Conservation (phyloP, 2,329 filamentous ascomycete genomes). For the Stagonosporopsis cucurbitacearum region DNA sequence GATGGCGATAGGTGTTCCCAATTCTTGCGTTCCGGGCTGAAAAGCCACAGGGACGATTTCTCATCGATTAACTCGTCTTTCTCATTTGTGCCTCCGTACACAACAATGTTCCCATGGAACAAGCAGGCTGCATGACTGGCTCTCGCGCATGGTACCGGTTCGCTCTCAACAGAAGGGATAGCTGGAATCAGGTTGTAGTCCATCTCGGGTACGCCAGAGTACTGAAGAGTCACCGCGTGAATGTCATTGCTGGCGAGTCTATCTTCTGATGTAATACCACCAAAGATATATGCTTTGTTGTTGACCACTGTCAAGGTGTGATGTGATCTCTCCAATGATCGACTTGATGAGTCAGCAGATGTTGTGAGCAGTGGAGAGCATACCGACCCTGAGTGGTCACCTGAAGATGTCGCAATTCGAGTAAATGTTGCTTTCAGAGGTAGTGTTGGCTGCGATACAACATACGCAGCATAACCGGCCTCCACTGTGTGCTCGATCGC, state of each 20-base stretch:
- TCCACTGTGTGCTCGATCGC: conserved; percentile 51
- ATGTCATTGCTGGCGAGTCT: conserved; percentile 52
- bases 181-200: conserved; percentile 54
- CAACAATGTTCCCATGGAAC: conserved; percentile 48
- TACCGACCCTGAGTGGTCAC: conserved; percentile 41
- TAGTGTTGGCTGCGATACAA: conserved; percentile 52
- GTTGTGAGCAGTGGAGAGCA: background rate
- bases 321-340: conserved; percentile 43
- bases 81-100: conserved; percentile 51
- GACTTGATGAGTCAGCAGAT: conserved; percentile 26
- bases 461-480: conserved; percentile 50
- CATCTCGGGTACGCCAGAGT: conserved; percentile 42
- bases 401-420: conserved; percentile 48
- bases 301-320: conserved; percentile 51
- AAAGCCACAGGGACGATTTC: conserved; percentile 51
- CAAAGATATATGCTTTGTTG: conserved; percentile 55
- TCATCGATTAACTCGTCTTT: conserved; percentile 43
- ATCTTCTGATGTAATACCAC: conserved; percentile 48
- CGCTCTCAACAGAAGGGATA: conserved; percentile 39
- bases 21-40: conserved; percentile 40
- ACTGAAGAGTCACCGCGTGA: conserved; percentile 48
- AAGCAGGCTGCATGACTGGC: conserved; percentile 51
- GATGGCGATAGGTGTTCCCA: conserved; percentile 34
- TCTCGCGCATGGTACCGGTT: conserved; percentile 43
- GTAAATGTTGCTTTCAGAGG: conserved; percentile 53